A percentile compares a stretch with the other conserved stretches of the same genome.
Conservation (phyloP, 805 yeast genomes). For the Metschnikowia picachoensis region DNA sequence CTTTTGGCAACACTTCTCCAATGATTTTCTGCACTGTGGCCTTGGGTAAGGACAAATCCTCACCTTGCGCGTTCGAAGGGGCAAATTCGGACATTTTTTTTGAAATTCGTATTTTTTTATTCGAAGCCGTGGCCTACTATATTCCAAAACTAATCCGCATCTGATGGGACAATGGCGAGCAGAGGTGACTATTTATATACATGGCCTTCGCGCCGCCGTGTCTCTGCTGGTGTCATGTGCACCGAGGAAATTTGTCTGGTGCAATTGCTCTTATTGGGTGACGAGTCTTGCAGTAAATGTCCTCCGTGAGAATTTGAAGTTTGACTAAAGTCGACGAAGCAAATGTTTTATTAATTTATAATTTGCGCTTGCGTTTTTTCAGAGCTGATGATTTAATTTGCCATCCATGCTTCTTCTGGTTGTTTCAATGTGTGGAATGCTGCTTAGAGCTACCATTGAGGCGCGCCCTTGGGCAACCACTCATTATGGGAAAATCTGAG, state of each 20-base stretch:
- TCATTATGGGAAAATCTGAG: too few relatives aligned
- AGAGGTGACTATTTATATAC: constrained; percentile 10
- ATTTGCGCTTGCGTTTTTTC: too few relatives aligned
- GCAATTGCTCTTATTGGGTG: constrained; percentile 2
- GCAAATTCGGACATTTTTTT: constrained; percentile 38
- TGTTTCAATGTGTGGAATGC: too few relatives aligned
- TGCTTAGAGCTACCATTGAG: too few relatives aligned
- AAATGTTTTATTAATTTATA: too few relatives aligned
- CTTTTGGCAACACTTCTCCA: constrained; percentile 85
- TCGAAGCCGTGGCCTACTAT: not conserved
- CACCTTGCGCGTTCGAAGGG: constrained; percentile 27
- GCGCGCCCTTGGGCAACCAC: too few relatives aligned
- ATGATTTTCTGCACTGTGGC: constrained; percentile 97
- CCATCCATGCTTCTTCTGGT: too few relatives aligned
- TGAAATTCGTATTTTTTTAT: not conserved
- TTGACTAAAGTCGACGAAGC: too few relatives aligned
- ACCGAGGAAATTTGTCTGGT: constrained; percentile 1
- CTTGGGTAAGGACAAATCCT: constrained; percentile 43
- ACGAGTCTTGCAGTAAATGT: too few relatives aligned
- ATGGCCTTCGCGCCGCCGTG: constrained; percentile 9
- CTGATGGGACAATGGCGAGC: constrained; percentile 4
- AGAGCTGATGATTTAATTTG: too few relatives aligned
- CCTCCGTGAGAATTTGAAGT: too few relatives aligned
- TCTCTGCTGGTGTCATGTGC: constrained; percentile 7
- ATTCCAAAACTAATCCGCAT: not conserved